Conservation (phyloP, 345 rosid species). For the Gossypium australe region DNA sequence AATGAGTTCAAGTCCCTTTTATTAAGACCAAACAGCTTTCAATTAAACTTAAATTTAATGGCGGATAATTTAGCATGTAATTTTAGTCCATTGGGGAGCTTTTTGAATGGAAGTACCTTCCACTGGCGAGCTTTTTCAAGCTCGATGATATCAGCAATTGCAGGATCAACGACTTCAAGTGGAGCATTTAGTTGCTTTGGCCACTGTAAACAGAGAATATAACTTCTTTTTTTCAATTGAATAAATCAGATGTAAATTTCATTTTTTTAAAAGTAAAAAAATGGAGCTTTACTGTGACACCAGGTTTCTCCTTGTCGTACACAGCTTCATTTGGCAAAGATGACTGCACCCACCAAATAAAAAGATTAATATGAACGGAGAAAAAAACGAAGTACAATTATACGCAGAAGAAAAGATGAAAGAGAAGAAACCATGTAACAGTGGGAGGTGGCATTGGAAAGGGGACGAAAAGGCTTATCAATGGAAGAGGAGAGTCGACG, state of each 20-base stretch:
- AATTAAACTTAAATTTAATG: neutral
- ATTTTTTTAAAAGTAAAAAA: neutral
- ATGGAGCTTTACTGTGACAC: conserved; percentile 51
- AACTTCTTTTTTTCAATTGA: neutral
- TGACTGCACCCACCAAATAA: conserved; percentile 36
- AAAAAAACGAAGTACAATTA: neutral
- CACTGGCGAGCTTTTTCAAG: conserved; percentile 44
- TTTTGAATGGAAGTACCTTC: conserved; percentile 54
- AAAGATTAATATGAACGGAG: neutral
- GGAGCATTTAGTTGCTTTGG: conserved; percentile 91
- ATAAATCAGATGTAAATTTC: neutral
- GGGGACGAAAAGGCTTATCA: conserved; percentile 73
- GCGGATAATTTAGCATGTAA: neutral
- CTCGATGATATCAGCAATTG: conserved; percentile 91
- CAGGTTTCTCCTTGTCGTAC: conserved; percentile 67
- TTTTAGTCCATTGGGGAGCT: neutral
- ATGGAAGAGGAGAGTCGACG: conserved; percentile 86
- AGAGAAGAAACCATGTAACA: conserved; percentile 48
- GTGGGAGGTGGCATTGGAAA: conserved; percentile 51
- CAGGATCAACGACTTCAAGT: conserved; percentile 82
- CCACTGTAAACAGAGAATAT: conserved; percentile 47
- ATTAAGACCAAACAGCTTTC: conserved; percentile 14
- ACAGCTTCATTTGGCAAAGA: conserved; percentile 92
- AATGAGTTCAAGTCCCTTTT: conserved; percentile 93
- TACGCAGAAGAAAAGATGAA: neutral